Evolutionary conservation across 441 rosid species (phyloP).

Genomic region (Croton laevigatus): DNA sequence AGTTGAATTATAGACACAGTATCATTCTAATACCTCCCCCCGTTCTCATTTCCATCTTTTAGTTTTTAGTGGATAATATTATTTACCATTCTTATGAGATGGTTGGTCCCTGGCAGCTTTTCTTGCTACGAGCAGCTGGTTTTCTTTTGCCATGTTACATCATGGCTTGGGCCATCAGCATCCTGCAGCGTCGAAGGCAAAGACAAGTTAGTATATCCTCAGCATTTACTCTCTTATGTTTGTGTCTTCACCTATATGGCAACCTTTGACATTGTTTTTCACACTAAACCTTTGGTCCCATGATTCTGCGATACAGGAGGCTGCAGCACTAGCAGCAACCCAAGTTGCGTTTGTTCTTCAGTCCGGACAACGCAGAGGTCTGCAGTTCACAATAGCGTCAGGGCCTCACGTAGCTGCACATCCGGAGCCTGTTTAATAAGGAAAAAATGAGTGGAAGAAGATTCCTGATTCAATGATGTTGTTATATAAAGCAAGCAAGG

Average conservation of each 20-base stretch:
- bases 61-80: neutral
- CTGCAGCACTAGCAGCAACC: conserved; percentile 77
- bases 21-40: neutral
- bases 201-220: conserved; percentile 57
- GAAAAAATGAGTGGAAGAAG: neutral
- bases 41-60: conserved; percentile 6
- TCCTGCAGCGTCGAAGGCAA: conserved; percentile 88
- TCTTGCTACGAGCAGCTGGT: conserved; percentile 82
- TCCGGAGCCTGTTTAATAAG: conserved; percentile 38
- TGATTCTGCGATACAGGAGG: conserved; percentile 58
- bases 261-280: neutral
- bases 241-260: conserved; percentile 1
- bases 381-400: conserved; percentile 74
- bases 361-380: conserved; percentile 69
- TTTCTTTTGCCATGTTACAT: conserved; percentile 96
- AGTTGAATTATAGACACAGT: conserved; percentile 26
- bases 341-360: conserved; percentile 87
- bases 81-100: conserved; percentile 8
- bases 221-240: neutral
- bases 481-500: neutral
- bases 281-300: conserved; percentile 3
- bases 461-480: conserved; percentile 8
- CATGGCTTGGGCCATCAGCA: conserved; percentile 98
- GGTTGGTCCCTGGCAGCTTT: conserved; percentile 39
- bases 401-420: conserved; percentile 40